Evolutionary conservation across 2,329 filamentous ascomycete genomes (phyloP), one percentile per base, ranked within the genome.

Genomic region (Chalaropsis ovoidea): DNA sequence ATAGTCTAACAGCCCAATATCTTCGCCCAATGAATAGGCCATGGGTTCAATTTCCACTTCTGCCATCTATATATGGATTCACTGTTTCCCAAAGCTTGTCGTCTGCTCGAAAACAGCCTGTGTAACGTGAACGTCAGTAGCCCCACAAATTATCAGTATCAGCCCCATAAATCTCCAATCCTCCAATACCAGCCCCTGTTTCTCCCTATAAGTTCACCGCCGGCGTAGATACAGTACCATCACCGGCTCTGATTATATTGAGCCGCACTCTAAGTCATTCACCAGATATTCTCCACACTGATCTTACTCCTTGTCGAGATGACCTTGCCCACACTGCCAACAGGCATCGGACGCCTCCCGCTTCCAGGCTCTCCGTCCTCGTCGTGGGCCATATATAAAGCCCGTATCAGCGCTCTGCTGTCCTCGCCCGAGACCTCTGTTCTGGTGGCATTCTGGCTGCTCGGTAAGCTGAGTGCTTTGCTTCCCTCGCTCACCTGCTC

Each of bases 391-490:
- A 74, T 84, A 66, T 93, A 89, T 75, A 80, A 80, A 67, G 84
- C 86, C 31, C 84, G 89, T 43, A 72, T 94, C 31, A 78, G 76
- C 62, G 77, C 80, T 22, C 71, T 88, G 58, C 84, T 94, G 66
- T 80, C 81, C 39, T 86, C 86, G 67, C 82, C 85, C 61, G 86
- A 95, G 71, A 80, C 82, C 1, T 80, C 86, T 62, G 89, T 96
- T 17, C 81, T 90, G 65, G 73, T 86, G 62, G 89, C 93, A 35
- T 97, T 97, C 72, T 97, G 92, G 92, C 80, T 96, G 1, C 95
- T 97, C 72, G 93, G 93, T 96, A 78, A 41, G 22, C 35, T 15
- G 35, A 6, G n/a, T 42, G 54, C 43, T 52, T 19, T 45, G 35
- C 22, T 19, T 10, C 4, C n/a, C n/a, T 19, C 15, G 4, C 24